Percentiles rank a stretch among this genome's conserved stretches.
phyloP scores from a whole-genome alignment of 2,329 filamentous ascomycete genomes.

The Periconia macrospinosa region DNA sequence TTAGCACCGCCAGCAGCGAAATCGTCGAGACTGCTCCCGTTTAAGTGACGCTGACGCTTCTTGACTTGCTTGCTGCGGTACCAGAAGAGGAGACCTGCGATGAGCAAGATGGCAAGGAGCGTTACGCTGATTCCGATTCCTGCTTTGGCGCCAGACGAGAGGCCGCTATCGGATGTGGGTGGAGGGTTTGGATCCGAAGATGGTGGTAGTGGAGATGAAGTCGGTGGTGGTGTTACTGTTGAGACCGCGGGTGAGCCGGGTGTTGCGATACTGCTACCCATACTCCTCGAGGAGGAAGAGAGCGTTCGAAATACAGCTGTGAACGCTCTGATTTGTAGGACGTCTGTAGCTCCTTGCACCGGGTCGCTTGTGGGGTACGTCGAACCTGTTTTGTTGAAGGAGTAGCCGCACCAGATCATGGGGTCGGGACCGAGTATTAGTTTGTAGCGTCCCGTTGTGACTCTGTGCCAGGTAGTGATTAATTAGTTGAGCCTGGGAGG shows the following conservation, averaged over 20 bases:
- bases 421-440: background rate
- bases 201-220: background rate
- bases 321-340: background rate
- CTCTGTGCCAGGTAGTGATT: background rate
- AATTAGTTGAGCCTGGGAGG: background rate
- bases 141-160: background rate
- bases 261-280: too few relatives aligned
- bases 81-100: background rate
- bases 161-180: background rate
- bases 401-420: background rate
- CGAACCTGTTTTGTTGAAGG: background rate
- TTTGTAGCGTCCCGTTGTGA: background rate
- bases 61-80: background rate
- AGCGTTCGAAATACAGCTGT: background rate
- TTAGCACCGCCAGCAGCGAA: too few relatives aligned
- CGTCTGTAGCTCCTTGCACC: background rate
- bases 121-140: background rate
- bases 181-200: background rate
- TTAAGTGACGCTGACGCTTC: too few relatives aligned
- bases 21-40: too few relatives aligned
- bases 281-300: background rate
- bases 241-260: too few relatives aligned
- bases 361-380: background rate
- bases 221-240: background rate
- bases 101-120: background rate